phyloP scores from a whole-genome alignment of 176 grass and related monocot genomes.

The Oryza rufipogon region DNA sequence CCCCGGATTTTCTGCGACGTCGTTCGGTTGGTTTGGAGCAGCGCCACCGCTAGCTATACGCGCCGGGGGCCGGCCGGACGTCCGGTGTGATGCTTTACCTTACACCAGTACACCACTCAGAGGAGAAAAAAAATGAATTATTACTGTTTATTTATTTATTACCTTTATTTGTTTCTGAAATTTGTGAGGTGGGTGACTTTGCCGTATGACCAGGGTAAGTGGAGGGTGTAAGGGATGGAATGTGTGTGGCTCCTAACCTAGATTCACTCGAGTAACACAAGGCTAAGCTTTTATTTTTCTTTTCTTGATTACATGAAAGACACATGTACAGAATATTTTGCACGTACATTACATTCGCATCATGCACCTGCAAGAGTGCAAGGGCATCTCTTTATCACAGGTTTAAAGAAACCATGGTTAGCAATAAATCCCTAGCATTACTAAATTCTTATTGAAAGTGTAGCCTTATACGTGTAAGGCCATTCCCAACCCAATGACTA shows the following conservation, averaged over 20 bases:
- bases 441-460: too few species aligned
- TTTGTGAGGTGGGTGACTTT: neutral
- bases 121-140: neutral
- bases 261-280: neutral
- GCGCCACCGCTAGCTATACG: neutral
- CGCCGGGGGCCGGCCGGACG: neutral
- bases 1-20: neutral
- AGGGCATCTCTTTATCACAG: too few species aligned
- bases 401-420: too few species aligned
- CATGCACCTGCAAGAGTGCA: too few species aligned
- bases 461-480: too few species aligned
- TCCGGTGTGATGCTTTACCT: neutral
- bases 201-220: neutral
- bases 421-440: too few species aligned
- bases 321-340: too few species aligned
- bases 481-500: too few species aligned
- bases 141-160: neutral
- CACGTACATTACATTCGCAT: too few species aligned
- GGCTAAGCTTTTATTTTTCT: too few species aligned
- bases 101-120: too few species aligned
- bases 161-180: neutral
- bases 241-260: neutral
- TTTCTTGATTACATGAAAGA: too few species aligned
- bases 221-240: neutral
- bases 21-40: neutral